Base-by-base conservation (phyloP, 2,329 filamentous ascomycete genomes). In the Shiraia sp. region DNA sequence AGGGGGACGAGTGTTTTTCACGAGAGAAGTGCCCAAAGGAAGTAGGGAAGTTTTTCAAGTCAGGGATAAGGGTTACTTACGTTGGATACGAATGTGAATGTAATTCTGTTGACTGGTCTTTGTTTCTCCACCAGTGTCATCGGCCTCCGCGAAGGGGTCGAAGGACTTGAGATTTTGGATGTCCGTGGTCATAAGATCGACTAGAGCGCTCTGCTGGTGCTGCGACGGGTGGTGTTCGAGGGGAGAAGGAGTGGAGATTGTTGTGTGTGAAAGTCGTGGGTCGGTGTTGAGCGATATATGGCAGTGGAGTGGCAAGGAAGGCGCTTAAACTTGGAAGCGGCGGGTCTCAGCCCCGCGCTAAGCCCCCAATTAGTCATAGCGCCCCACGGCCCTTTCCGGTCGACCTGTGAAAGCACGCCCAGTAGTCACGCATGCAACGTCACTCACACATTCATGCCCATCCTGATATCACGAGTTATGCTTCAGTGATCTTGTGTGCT, bases 101-200 rank as follows among this genome's bases (percentile, higher is more conserved):
- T 96, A 96, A 78, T 95, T 95, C 79, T 95, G 88, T 79, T 95
- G 89, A 73, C 88, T 85, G 80, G 48, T 53, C 79, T 93, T 93
- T 73, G 85, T 87, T 79, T 95, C 88, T 81, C 90, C 91, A 75
- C 87, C 90, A 76, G 95, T 91, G 86, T 96, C 92, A 89, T 96
- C 93, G 85, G 91, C 93, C 89, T 97, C 93, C 87, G 93, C 93
- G 90, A 99, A 99, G 87, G 93, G 93, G 87, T 99, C 93, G 59
- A 63, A 63, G 59, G 54, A 55, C 57, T 61, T 60, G 49, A 63
- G 57, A 53, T 63, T 96, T 49, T 62, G 61, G 51, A 63, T 63
- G 51, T 62, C 58, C 51, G 61, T 65, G 58, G 71, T 59, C 59
- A 66, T 65, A 57, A 57, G 59, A 59, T 59, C 61, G 59, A 56